These are phyloP conservation scores for Lophiotrema nucula DNA, from an alignment of 495 filamentous ascomycete genomes.

Conservation along the genomic window DNA sequence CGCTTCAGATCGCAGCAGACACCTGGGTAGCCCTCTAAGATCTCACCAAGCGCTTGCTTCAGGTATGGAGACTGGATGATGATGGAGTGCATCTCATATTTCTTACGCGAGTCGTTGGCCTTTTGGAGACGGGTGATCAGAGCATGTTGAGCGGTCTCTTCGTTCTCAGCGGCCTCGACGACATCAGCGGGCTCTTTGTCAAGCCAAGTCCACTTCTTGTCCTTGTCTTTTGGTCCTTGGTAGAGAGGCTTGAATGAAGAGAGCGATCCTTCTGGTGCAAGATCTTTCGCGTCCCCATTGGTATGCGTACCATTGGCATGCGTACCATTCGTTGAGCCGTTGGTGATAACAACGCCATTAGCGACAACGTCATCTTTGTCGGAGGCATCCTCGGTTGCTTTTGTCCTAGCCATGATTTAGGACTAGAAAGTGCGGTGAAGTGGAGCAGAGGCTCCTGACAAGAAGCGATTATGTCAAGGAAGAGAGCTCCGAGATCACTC, in stretches of 20 bases:
- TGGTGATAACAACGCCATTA: too few relatives aligned
- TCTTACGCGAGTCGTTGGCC: slow-evolving; percentile 55
- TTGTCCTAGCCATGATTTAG: too few relatives aligned
- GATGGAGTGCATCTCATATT: slow-evolving; percentile 59
- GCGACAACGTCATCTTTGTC: too few relatives aligned
- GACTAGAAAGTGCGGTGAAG: too few relatives aligned
- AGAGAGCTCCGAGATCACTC: too few relatives aligned
- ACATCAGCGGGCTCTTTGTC: slow-evolving; percentile 17
- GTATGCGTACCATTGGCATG: background rate
- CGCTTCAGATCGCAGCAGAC: slow-evolving; percentile 59
- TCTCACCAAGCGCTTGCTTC: slow-evolving; percentile 55
- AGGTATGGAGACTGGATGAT: slow-evolving; percentile 63
- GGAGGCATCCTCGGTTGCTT: too few relatives aligned
- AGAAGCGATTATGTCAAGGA: too few relatives aligned
- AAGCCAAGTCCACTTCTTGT: slow-evolving; percentile 24
- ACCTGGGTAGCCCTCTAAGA: slow-evolving; percentile 64
- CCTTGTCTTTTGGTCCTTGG: slow-evolving; percentile 16
- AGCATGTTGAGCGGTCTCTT: slow-evolving; percentile 19
- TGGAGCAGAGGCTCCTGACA: too few relatives aligned
- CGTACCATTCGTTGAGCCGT: background rate
- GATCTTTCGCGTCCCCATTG: background rate
- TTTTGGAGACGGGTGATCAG: slow-evolving; percentile 21
- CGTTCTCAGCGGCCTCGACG: slow-evolving; percentile 18
- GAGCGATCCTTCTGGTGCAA: slow-evolving; percentile 10
- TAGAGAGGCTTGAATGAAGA: slow-evolving; percentile 7